These are phyloP conservation scores for Alternaria triticimaculans DNA, from an alignment of 2,329 filamentous ascomycete species.

Conservation along the genomic window DNA sequence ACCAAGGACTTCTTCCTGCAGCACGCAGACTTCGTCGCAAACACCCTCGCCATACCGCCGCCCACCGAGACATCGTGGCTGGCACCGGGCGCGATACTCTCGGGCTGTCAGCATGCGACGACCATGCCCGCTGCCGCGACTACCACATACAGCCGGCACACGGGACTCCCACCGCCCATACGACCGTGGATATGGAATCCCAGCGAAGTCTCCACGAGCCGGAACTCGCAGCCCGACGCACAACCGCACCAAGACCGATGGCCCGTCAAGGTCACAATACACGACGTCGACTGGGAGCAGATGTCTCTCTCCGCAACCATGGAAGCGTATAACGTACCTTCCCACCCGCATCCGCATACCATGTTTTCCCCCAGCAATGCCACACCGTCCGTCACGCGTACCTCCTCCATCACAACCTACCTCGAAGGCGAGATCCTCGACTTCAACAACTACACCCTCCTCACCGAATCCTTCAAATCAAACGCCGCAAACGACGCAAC, in stretches of 20 bases:
- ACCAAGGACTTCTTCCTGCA: slow-evolving; percentile 61
- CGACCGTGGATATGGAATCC: slow-evolving; percentile 50
- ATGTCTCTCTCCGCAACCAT: slow-evolving; percentile 72
- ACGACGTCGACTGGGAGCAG: slow-evolving; percentile 64
- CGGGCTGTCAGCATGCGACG: slow-evolving; percentile 66
- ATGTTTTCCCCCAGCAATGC: slow-evolving; percentile 24
- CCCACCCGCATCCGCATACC: slow-evolving; percentile 46
- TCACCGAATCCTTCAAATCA: slow-evolving; percentile 58
- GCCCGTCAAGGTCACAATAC: slow-evolving; percentile 72
- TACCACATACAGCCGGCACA: slow-evolving; percentile 18
- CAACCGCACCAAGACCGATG: slow-evolving; percentile 62
- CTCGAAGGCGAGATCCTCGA: slow-evolving; percentile 74
- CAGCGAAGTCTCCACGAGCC: slow-evolving; percentile 37
- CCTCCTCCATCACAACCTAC: slow-evolving; percentile 66
- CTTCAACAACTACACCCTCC: slow-evolving; percentile 59
- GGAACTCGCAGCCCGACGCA: slow-evolving; percentile 24
- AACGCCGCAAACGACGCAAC: slow-evolving; percentile 54
- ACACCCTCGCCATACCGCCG: slow-evolving; percentile 59
- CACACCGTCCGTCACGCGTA: slow-evolving; percentile 36
- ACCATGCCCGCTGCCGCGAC: slow-evolving; percentile 37
- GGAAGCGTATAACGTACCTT: slow-evolving; percentile 72
- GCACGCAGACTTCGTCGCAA: slow-evolving; percentile 64
- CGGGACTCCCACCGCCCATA: slow-evolving; percentile 35
- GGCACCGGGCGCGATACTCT: slow-evolving; percentile 65
- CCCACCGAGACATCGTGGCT: slow-evolving; percentile 67